Evolutionary conservation across 768 basidiomycete species (phyloP), one percentile per base, ranked within the genome.

Genomic region (Tricholoma matsutake): DNA sequence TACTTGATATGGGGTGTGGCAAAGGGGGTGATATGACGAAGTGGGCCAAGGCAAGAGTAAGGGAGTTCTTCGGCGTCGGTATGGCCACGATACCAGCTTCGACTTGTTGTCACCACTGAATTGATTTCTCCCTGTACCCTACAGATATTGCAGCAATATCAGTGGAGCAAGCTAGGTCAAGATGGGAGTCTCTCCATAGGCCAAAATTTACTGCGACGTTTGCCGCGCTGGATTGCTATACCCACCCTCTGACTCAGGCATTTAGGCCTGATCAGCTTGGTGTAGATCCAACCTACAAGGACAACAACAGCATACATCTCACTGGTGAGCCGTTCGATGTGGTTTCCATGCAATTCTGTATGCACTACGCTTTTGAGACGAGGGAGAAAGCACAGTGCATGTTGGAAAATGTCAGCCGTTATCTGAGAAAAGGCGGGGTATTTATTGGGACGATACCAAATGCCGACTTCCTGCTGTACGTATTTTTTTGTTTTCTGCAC

Each of bases 361-460:
- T 99, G 92, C 97, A 99, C 73, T 98, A 99, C 70, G 97, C 97
- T 7, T 98, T 99, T 72, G 95, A 98, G 73, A 89, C 83, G n/a
- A 83, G 86, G 31, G 78, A 83, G 61, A 97, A 97, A 71, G 91
- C 87, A 25, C 83, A 92, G 32, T 89, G 86, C 72, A 97, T 99
- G 97, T 85, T 99, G 32, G 83, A 86, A 37, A 99, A 99, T 71
- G 96, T 95, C 31, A 84, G 86, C 59, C 76, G 82, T 51, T 88
- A 89, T 80, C 79, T 99, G 49, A 79, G 91, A 31, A 79, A 81
- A 28, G 96, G 96, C 25, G 97, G 97, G 4, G 76, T 88, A n/a
- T 97, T 98, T 68, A 84, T 99, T 57, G 97, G 97, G n/a, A 99
- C 97, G 0, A 91, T 97, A 60, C 95, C 97, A 1, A 95, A 98